These are phyloP conservation scores for Fusarium sarcochroum DNA, from an alignment of 2,329 filamentous ascomycete species.

Conservation along the genomic window DNA sequence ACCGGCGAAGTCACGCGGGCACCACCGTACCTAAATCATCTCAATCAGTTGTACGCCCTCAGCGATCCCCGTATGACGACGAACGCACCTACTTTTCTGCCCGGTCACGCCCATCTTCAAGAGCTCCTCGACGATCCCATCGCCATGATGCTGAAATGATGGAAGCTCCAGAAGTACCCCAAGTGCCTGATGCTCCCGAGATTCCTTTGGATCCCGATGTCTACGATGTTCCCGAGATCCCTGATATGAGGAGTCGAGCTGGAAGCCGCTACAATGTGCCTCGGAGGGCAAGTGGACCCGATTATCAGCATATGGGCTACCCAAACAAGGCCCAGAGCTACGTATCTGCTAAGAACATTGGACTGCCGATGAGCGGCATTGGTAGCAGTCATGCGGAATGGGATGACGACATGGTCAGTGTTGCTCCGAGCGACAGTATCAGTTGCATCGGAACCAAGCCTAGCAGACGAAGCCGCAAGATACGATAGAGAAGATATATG, in stretches of 20 bases:
- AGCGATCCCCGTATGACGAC: conserved; percentile 47
- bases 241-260: conserved; percentile 51
- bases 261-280: conserved; percentile 47
- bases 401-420: conserved; percentile 66
- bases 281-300: conserved; percentile 36
- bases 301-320: conserved; percentile 39
- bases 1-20: conserved; percentile 58
- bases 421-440: conserved; percentile 73
- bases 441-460: conserved; percentile 67
- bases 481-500: conserved; percentile 33
- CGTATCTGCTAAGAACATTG: conserved; percentile 53
- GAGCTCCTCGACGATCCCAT: conserved; percentile 42
- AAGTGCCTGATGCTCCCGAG: conserved; percentile 37
- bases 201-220: conserved; percentile 36
- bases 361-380: conserved; percentile 59
- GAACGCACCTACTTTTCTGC: conserved; percentile 63
- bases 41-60: conserved; percentile 43
- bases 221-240: conserved; percentile 31
- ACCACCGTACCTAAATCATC: conserved; percentile 49
- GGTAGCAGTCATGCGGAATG: conserved; percentile 59
- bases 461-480: conserved; percentile 47
- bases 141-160: conserved; percentile 48
- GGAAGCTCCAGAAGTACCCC: conserved; percentile 45
- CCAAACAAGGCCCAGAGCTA: conserved; percentile 45
- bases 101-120: conserved; percentile 50